Conservation (phyloP, 495 filamentous ascomycete genomes). For the Talaromyces ruber region DNA sequence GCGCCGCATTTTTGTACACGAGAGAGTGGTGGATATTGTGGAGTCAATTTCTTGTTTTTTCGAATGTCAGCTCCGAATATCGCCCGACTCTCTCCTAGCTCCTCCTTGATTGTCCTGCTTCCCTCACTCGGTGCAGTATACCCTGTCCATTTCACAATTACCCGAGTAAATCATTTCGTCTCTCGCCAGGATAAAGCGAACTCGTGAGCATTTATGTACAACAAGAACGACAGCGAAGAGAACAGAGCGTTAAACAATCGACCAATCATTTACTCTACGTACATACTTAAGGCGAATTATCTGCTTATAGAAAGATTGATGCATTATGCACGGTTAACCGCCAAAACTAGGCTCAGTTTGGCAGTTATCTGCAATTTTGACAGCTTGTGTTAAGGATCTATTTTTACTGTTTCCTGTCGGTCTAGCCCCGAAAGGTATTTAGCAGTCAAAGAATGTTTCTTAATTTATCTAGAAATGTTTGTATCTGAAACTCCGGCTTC, state of each 20-base stretch:
- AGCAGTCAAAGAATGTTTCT: not conserved
- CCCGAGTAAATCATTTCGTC: not conserved
- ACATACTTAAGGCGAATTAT: not conserved
- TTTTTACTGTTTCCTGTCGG: not conserved
- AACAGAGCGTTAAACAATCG: not conserved
- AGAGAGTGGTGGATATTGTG: not conserved
- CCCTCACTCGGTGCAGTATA: not conserved
- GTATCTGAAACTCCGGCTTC: not conserved
- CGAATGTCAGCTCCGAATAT: not conserved
- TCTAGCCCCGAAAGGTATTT: not conserved
- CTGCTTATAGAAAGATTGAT: not conserved
- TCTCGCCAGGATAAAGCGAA: not conserved
- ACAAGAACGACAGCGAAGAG: not conserved
- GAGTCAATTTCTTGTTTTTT: not conserved
- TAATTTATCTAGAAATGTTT: not conserved
- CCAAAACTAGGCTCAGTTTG: not conserved
- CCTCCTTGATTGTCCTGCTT: not conserved
- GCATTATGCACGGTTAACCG: not conserved
- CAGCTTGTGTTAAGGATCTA: not conserved
- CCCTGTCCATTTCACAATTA: not conserved
- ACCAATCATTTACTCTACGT: not conserved
- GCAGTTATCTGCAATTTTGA: not conserved
- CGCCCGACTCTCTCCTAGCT: not conserved
- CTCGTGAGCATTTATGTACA: not conserved
- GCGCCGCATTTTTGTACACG: not conserved